Base-by-base conservation (phyloP, 1,284 basidiomycete species). In the Melampsora occidentalis region DNA sequence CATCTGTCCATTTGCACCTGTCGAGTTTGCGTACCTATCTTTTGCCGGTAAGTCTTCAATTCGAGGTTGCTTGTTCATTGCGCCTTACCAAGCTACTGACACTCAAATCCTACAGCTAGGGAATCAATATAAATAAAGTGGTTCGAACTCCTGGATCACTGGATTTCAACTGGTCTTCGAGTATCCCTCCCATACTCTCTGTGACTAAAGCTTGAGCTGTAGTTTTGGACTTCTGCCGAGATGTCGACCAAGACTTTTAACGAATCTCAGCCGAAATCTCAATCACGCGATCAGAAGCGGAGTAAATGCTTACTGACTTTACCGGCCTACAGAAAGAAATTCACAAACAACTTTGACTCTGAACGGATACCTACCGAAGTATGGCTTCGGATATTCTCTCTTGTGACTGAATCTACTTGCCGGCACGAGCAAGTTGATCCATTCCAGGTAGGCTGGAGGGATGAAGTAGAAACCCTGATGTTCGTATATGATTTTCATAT, bases 311-410 rank as follows among this genome's bases (percentile, higher is more conserved):
- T 59, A 2, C 53, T 31, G 22, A 22, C 28, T 0, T 59, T 25
- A 12, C 28, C 53, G 28, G 18, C 22, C 28, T 22, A 2, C 53
- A 22, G 22, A 9, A 28, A 16, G 2, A 22, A 59, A 25, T 2
- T 31, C 14, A 7, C 22, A 59, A 25, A 9, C 9, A 59, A 59
- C 14, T 59, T 59, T 22, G 14, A 59, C n/a, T 22, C 28, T 31
- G 53, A 59, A 25, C n/a, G 28, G 9, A 59, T 59, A 59, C 53
- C 53, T 31, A 31, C n/a, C 9, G 53, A 59, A 59, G 53, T 59
- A 31, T 59, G 53, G 53, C n/a, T 59, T 59, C 53, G 53, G 53
- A 59, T 59, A 59, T 59, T 59, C 53, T 59, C 53, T 14, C 20
- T 59, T 59, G 53, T 59, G 22, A 18, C 16, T 59, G 53, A 59